Evolutionary conservation across 108 stramenopile species (phyloP).

Genomic region (Cyclotella kingstonii): DNA sequence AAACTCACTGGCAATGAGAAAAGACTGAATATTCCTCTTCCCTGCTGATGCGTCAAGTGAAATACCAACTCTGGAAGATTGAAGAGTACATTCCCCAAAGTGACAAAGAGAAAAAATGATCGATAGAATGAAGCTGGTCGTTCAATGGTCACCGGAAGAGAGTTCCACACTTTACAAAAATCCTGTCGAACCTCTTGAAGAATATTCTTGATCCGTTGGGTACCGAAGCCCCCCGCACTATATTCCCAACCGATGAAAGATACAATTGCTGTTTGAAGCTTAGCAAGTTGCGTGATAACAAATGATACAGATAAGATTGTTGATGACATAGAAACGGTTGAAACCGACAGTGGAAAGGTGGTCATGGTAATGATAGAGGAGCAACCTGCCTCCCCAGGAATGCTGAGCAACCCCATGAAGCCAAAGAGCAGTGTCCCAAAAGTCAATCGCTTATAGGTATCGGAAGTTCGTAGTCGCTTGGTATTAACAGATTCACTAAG

Average conservation of each 20-base stretch:
- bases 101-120: constrained; percentile 27
- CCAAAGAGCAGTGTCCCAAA: constrained; percentile 30
- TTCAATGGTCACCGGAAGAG: constrained; percentile 13
- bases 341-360: too few species aligned
- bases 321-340: too few species aligned
- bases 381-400: constrained; percentile 35
- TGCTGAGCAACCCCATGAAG: constrained; percentile 15
- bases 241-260: constrained; percentile 38
- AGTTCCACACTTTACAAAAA: constrained; percentile 3
- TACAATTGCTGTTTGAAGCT: constrained; percentile 17
- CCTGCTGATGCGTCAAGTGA: constrained; percentile 27
- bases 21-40: constrained; percentile 8
- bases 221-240: constrained; percentile 24
- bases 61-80: constrained; percentile 31
- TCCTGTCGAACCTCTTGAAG: constrained; percentile 11
- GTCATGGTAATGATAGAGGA: not conserved
- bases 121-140: constrained; percentile 36
- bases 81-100: constrained; percentile 18
- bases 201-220: constrained; percentile 11
- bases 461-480: constrained; percentile 15
- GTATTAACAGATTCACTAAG: constrained; percentile 8
- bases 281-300: constrained; percentile 8
- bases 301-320: too few species aligned
- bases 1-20: constrained; percentile 33
- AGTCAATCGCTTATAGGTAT: constrained; percentile 36